A percentile compares a stretch with the other conserved stretches of the same genome.
Evolutionary conservation across 139 green algal genomes (phyloP).

Genomic region (Chlorella sp.): DNA sequence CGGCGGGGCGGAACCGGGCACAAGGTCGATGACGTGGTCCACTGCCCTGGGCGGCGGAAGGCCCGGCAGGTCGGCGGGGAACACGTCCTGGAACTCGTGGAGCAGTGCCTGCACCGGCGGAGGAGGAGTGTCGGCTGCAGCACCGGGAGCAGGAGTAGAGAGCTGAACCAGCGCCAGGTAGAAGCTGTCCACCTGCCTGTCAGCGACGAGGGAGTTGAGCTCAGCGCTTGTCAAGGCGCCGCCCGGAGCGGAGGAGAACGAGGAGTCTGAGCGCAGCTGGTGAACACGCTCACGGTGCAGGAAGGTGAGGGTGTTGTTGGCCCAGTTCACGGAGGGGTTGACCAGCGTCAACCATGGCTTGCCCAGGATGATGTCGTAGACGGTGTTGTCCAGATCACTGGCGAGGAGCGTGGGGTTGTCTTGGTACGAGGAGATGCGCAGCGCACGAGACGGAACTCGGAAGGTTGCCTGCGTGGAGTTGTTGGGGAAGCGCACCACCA

Average conservation of each 20-base stretch:
- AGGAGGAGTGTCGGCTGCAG: not conserved
- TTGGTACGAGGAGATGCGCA: too few relatives aligned
- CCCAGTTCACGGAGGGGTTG: not conserved
- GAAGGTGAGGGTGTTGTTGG: not conserved
- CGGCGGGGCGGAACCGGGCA: not conserved
- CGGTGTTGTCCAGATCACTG: too few relatives aligned
- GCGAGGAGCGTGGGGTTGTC: too few relatives aligned
- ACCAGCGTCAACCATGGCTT: not conserved
- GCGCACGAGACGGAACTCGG: too few relatives aligned
- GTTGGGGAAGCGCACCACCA: too few relatives aligned
- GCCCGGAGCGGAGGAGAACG: not conserved
- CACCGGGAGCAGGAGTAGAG: too few relatives aligned
- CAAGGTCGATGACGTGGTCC: not conserved
- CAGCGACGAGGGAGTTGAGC: not conserved
- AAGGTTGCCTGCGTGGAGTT: too few relatives aligned
- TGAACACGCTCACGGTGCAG: not conserved
- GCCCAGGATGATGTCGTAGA: conserved; percentile 3
- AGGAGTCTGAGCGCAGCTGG: not conserved
- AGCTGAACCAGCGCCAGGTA: not conserved
- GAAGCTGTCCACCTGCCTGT: not conserved
- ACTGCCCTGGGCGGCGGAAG: not conserved
- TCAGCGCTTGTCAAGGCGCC: not conserved
- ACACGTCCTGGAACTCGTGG: not conserved
- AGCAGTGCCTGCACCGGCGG: not conserved
- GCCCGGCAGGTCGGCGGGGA: not conserved